Evolutionary conservation across 768 basidiomycete species (phyloP).

Genomic region (Rubroboletus satanas): DNA sequence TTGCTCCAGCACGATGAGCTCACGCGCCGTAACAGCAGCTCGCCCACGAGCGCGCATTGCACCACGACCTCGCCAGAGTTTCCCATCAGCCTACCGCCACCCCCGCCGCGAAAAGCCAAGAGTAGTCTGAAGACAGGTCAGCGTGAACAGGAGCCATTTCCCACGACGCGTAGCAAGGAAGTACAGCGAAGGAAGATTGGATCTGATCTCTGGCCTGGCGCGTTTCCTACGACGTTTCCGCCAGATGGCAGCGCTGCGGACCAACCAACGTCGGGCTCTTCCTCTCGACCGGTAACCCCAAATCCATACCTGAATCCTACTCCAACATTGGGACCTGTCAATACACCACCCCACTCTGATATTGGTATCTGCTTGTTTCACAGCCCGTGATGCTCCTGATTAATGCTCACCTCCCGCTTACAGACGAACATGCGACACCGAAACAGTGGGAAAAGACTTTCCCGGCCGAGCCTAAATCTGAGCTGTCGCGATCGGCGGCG

Average conservation of each 20-base stretch:
- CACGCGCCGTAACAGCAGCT: slow-evolving; percentile 32
- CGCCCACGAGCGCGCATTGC: slow-evolving; percentile 18
- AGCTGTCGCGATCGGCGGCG: slow-evolving; percentile 1
- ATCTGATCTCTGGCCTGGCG: slow-evolving; percentile 26
- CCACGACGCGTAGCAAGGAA: slow-evolving; percentile 17
- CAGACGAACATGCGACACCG: slow-evolving; percentile 17
- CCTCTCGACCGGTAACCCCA: slow-evolving; percentile 21
- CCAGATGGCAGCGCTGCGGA: background rate
- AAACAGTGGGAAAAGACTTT: slow-evolving; percentile 1
- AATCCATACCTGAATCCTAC: slow-evolving; percentile 39
- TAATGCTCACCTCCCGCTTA: background rate
- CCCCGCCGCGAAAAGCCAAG: slow-evolving; percentile 30
- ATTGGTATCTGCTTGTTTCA: slow-evolving; percentile 12
- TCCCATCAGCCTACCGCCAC: slow-evolving; percentile 30
- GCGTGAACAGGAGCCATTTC: slow-evolving; percentile 15
- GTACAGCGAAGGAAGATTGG: slow-evolving; percentile 13
- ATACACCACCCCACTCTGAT: slow-evolving; percentile 5
- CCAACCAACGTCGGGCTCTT: slow-evolving; percentile 5
- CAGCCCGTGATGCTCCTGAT: background rate
- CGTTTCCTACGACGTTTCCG: slow-evolving; percentile 2
- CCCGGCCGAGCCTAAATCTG: background rate
- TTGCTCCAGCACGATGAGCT: slow-evolving; percentile 55
- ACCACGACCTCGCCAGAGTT: slow-evolving; percentile 16
- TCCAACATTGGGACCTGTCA: slow-evolving; percentile 19
- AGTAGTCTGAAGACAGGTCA: slow-evolving; percentile 10